Percentiles rank a stretch among this genome's conserved stretches.
These are phyloP conservation scores for Fusarium mangiferae DNA, from an alignment of 2,329 filamentous ascomycete genomes.

Conservation along the genomic window DNA sequence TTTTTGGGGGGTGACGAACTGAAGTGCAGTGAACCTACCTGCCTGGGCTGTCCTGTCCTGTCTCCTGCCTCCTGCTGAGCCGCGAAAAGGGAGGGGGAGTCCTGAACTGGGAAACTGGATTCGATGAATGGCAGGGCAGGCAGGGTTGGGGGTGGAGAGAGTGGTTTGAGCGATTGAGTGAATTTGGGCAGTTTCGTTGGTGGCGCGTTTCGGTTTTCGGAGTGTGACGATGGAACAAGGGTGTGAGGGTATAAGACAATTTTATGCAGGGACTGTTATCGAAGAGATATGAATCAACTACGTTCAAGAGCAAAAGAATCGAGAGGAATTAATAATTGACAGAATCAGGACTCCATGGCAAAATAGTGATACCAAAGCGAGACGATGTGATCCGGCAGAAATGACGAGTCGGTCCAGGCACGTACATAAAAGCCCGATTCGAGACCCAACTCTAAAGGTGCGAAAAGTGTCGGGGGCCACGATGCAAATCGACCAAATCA, in stretches of 20 bases:
- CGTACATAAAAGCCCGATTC: slow-evolving; percentile 2
- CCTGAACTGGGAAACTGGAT: slow-evolving; percentile 14
- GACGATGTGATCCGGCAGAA: not conserved
- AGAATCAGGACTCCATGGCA: not conserved
- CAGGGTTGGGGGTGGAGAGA: slow-evolving; percentile 20
- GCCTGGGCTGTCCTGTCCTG: not conserved
- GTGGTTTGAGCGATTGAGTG: slow-evolving; percentile 11
- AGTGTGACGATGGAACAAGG: not conserved
- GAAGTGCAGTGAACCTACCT: not conserved
- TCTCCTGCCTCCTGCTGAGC: not conserved
- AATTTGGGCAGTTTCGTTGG: slow-evolving; percentile 16
- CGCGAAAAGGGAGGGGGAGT: slow-evolving; percentile 6
- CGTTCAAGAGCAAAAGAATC: not conserved
- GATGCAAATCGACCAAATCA: slow-evolving; percentile 16
- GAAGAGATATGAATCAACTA: not conserved
- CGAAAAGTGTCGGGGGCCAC: slow-evolving; percentile 14
- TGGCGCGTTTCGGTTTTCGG: slow-evolving; percentile 28
- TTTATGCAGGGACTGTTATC: slow-evolving; percentile 24
- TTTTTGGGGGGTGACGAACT: slow-evolving; percentile 22
- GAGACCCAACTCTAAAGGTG: slow-evolving; percentile 7
- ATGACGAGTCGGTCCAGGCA: slow-evolving; percentile 1
- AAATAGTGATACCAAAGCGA: not conserved
- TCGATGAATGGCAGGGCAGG: slow-evolving; percentile 17
- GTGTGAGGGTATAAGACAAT: slow-evolving; percentile 25
- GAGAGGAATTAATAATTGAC: not conserved